Evolutionary conservation across 2,329 filamentous ascomycete species (phyloP).

Genomic region (Lecanicillium sp.): DNA sequence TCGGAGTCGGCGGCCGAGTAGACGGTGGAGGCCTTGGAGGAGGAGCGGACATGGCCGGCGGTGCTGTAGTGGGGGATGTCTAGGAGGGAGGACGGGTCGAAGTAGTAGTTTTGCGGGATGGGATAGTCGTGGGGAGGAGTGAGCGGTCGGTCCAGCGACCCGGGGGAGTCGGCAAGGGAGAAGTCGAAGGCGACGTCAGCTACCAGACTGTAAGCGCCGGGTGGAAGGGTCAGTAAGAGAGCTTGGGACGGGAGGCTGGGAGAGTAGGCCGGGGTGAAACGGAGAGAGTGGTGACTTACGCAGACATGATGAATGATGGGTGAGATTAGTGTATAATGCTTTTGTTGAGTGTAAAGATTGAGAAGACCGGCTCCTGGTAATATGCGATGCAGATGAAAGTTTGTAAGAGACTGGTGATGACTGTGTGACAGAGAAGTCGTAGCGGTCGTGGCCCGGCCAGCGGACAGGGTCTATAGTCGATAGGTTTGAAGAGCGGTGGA

Average conservation of each 20-base stretch:
- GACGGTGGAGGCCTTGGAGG: slow-evolving; percentile 61
- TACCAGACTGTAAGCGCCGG: slow-evolving; percentile 44
- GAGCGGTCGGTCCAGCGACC: slow-evolving; percentile 26
- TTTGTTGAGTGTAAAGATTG: neutral
- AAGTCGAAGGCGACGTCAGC: slow-evolving; percentile 58
- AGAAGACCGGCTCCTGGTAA: slow-evolving; percentile 19
- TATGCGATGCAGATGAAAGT: neutral
- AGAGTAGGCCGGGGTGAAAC: neutral
- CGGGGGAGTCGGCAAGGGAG: slow-evolving; percentile 38
- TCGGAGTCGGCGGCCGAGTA: slow-evolving; percentile 53
- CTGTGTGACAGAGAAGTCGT: slow-evolving; percentile 1
- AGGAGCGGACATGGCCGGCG: slow-evolving; percentile 52
- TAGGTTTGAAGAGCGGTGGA: slow-evolving; percentile 14
- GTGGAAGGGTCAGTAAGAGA: slow-evolving; percentile 19
- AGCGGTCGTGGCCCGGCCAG: slow-evolving; percentile 10
- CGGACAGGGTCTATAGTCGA: slow-evolving; percentile 9
- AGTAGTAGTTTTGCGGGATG: slow-evolving; percentile 36
- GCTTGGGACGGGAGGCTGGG: neutral
- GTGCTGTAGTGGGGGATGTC: slow-evolving; percentile 46
- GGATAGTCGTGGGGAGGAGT: slow-evolving; percentile 22
- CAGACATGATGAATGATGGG: slow-evolving; percentile 25
- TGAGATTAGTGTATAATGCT: neutral
- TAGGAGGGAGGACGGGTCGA: slow-evolving; percentile 48
- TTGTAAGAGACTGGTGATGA: neutral
- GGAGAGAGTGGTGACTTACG: slow-evolving; percentile 24